A percentile compares a stretch with the other conserved stretches of the same genome.
Evolutionary conservation across 176 grass and related monocot genomes (phyloP).

Genomic region (Cymbopogon citratus): DNA sequence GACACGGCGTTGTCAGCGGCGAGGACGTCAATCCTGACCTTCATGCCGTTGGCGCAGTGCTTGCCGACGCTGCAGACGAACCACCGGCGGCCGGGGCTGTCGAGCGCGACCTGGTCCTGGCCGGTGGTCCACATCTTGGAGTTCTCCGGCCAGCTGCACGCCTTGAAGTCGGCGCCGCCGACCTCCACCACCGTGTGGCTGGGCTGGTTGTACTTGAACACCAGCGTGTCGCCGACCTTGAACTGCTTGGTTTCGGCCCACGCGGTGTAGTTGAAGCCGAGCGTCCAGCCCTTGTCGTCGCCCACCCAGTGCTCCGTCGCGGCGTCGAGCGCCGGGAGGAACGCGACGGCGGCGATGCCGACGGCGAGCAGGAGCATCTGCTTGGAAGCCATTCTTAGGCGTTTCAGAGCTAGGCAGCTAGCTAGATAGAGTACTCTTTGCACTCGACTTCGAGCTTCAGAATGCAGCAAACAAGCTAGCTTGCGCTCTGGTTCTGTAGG

Average conservation of each 20-base stretch:
- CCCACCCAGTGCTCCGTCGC: constrained; percentile 43
- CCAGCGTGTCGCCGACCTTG: constrained; percentile 50
- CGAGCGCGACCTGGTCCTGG: constrained; percentile 34
- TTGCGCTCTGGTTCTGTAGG: neutral
- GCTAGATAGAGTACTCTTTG: neutral
- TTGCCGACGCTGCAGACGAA: constrained; percentile 32
- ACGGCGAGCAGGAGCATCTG: neutral
- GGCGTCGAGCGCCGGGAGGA: neutral
- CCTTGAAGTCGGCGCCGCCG: neutral
- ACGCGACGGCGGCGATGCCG: neutral
- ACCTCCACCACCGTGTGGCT: constrained; percentile 39
- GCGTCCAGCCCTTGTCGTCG: constrained; percentile 30
- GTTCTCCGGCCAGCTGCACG: neutral
- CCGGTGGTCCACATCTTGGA: neutral
- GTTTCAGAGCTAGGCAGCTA: neutral
- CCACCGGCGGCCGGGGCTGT: constrained; percentile 21
- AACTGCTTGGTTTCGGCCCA: constrained; percentile 46
- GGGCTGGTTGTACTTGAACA: constrained; percentile 41
- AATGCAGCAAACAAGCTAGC: neutral
- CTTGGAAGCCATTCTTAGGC: constrained; percentile 44
- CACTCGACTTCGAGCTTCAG: neutral
- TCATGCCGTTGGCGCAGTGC: constrained; percentile 39
- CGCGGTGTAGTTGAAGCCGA: constrained; percentile 17
- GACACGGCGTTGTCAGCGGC: neutral
- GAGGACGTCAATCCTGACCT: constrained; percentile 30